Conservation (phyloP, 148 eudicot species). For the Rhododendron mucronatum region DNA sequence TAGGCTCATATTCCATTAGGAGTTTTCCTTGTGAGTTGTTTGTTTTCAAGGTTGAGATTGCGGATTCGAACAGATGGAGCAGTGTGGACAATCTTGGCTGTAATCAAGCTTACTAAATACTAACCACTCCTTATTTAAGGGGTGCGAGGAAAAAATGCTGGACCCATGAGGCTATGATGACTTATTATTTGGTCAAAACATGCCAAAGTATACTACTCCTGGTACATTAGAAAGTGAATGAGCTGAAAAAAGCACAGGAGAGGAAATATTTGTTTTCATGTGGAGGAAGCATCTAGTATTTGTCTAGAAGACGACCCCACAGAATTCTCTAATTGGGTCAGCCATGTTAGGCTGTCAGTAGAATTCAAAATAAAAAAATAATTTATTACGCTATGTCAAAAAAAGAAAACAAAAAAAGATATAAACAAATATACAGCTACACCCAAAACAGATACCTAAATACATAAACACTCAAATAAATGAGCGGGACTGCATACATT, state of each 20-base stretch:
- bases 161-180: background rate
- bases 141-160: background rate
- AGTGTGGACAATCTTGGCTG: background rate
- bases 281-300: background rate
- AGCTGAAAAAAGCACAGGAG: background rate
- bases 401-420: background rate
- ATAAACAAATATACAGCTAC: background rate
- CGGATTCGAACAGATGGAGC: background rate
- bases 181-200: background rate
- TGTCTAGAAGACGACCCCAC: background rate
- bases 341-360: background rate
- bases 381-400: background rate
- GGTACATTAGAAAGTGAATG: background rate
- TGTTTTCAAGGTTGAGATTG: background rate
- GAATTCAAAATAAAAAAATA: background rate
- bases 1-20: too few species aligned
- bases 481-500: too few species aligned
- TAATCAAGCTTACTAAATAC: background rate
- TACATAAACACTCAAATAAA: too few species aligned
- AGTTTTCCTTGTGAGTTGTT: background rate
- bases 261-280: background rate
- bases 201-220: background rate
- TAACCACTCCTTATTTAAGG: background rate
- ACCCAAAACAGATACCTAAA: background rate
- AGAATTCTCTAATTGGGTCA: background rate